A percentile compares a stretch with the other conserved stretches of the same genome.
These are phyloP conservation scores for Diaporthe citri DNA, from an alignment of 2,329 filamentous ascomycete species.

Conservation along the genomic window DNA sequence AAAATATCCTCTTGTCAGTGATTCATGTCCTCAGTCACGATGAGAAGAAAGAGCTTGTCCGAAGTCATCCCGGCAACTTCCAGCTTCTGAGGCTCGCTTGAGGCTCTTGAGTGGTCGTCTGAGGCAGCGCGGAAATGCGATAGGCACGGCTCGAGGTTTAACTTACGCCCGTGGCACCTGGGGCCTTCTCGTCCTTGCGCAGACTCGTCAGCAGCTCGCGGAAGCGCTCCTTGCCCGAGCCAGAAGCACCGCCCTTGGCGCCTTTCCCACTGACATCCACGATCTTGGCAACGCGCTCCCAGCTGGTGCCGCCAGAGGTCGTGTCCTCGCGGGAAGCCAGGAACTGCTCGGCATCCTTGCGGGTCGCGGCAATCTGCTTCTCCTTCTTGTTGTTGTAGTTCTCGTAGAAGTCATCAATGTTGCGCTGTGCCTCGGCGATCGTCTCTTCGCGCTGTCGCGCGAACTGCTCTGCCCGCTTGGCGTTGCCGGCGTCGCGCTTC, in stretches of 20 bases:
- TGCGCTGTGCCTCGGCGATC: constrained; percentile 88
- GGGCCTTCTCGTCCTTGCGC: constrained; percentile 92
- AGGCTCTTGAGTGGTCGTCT: background rate
- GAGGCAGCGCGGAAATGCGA: background rate
- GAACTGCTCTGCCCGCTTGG: constrained; percentile 88
- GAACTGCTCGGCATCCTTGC: constrained; percentile 94
- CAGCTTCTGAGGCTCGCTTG: background rate
- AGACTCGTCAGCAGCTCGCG: constrained; percentile 88
- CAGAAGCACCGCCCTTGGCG: constrained; percentile 84
- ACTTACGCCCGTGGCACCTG: constrained; percentile 68
- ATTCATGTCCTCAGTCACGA: background rate
- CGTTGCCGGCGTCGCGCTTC: constrained; percentile 84
- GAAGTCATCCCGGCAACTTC: background rate
- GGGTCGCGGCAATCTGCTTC: constrained; percentile 89
- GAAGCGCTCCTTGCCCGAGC: constrained; percentile 96
- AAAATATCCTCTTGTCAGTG: background rate
- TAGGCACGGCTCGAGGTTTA: background rate
- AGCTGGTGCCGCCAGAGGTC: constrained; percentile 93
- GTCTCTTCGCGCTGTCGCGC: constrained; percentile 86
- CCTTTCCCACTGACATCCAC: constrained; percentile 98
- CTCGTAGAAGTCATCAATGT: constrained; percentile 99
- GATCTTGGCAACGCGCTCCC: constrained; percentile 97
- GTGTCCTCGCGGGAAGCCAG: constrained; percentile 90
- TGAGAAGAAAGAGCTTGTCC: background rate
- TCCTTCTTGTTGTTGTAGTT: constrained; percentile 99